Evolutionary conservation across 768 basidiomycete species (phyloP).

Genomic region (Cubamyces sp.): DNA sequence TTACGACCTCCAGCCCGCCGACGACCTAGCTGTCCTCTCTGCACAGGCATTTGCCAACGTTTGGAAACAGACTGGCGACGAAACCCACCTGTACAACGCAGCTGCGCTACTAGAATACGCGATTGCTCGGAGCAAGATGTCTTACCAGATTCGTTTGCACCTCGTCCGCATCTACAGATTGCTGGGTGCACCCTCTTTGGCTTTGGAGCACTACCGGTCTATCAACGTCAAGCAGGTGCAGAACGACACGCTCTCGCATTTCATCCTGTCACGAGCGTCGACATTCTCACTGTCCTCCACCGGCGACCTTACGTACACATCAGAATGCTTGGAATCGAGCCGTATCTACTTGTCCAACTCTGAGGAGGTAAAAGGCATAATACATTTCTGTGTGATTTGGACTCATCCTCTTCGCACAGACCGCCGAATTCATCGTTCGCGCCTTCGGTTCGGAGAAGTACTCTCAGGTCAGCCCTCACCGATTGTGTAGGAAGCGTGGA

Average conservation of each 20-base stretch:
- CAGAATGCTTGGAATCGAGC: conserved; percentile 78
- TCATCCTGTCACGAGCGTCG: conserved; percentile 74
- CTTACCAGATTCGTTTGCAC: conserved; percentile 76
- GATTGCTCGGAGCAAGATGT: conserved; percentile 71
- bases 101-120: conserved; percentile 73
- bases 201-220: conserved; percentile 77
- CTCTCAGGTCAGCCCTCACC: conserved; percentile 57
- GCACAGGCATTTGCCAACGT: conserved; percentile 67
- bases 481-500: background rate
- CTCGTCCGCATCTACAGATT: conserved; percentile 83
- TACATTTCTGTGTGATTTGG: background rate
- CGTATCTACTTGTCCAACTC: conserved; percentile 83
- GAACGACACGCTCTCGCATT: conserved; percentile 86
- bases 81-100: conserved; percentile 66
- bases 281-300: conserved; percentile 78
- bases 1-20: conserved; percentile 86
- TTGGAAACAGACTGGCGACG: conserved; percentile 61
- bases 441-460: conserved; percentile 84
- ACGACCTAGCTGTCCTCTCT: conserved; percentile 81
- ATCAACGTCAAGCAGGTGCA: conserved; percentile 86
- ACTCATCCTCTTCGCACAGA: conserved; percentile 44
- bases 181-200: conserved; percentile 72
- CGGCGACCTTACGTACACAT: conserved; percentile 75
- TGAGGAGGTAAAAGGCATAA: conserved; percentile 58
- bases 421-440: conserved; percentile 77